These are phyloP conservation scores for Penicillium diatomitis DNA, from an alignment of 495 filamentous ascomycete genomes.

Conservation along the genomic window DNA sequence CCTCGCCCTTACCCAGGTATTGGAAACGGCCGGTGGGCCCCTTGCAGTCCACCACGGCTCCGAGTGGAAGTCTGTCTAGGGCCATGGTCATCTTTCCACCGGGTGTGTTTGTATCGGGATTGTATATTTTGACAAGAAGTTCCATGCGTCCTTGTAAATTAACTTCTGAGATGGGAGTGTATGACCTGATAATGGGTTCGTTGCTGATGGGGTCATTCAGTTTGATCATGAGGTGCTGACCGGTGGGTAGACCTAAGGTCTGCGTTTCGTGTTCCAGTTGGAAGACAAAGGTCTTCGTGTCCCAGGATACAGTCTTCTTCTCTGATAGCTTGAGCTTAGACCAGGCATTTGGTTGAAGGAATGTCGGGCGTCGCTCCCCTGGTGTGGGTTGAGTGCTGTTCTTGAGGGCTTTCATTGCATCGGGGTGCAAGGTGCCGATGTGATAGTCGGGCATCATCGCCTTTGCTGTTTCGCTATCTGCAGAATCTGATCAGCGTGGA, in stretches of 20 bases:
- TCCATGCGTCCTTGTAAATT: slow-evolving; percentile 53
- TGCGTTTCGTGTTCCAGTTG: slow-evolving; percentile 65
- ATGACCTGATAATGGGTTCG: slow-evolving; percentile 73
- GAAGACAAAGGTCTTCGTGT: slow-evolving; percentile 81
- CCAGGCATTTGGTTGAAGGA: slow-evolving; percentile 68
- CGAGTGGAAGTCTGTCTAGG: slow-evolving; percentile 62
- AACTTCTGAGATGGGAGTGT: slow-evolving; percentile 75
- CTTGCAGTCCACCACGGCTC: slow-evolving; percentile 73
- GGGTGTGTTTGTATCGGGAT: slow-evolving; percentile 42
- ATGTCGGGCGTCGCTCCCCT: slow-evolving; percentile 43
- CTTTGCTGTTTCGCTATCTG: slow-evolving; percentile 89
- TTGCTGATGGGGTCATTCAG: slow-evolving; percentile 56
- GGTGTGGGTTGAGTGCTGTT: slow-evolving; percentile 13
- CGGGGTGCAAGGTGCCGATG: slow-evolving; percentile 64
- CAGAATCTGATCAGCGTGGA: neutral
- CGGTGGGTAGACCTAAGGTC: slow-evolving; percentile 68
- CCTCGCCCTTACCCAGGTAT: slow-evolving; percentile 61
- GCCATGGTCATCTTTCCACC: slow-evolving; percentile 85
- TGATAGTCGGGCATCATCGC: slow-evolving; percentile 86
- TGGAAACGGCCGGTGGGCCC: slow-evolving; percentile 85
- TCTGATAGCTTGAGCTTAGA: slow-evolving; percentile 53
- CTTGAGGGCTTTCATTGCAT: slow-evolving; percentile 44
- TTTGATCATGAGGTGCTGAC: slow-evolving; percentile 85
- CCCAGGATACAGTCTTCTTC: slow-evolving; percentile 63
- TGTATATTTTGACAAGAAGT: slow-evolving; percentile 83